A percentile compares a stretch with the other conserved stretches of the same genome.
Conservation (phyloP, 495 filamentous ascomycete species). For the Penicillium maclennaniae region DNA sequence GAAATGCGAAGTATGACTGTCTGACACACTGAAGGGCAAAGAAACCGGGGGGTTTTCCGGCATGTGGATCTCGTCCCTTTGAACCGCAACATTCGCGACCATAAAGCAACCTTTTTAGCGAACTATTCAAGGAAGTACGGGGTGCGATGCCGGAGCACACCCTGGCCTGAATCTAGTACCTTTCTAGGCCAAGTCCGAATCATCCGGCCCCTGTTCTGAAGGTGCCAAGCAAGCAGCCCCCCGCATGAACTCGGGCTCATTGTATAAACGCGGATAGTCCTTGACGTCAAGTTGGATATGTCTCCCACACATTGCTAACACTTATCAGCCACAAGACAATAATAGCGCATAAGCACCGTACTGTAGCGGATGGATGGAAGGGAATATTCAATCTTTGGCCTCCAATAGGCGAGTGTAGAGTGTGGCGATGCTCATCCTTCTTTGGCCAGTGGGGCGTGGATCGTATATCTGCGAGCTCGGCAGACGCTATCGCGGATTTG, state of each 20-base stretch:
- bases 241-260: not conserved
- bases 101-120: not conserved
- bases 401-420: slow-evolving; percentile 6
- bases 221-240: not conserved
- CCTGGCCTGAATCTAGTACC: not conserved
- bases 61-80: not conserved
- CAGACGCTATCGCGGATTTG: slow-evolving; percentile 4
- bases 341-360: not conserved
- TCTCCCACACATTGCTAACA: not conserved
- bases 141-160: not conserved
- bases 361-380: not conserved
- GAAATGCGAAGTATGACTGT: not conserved
- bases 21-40: not conserved
- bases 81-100: not conserved
- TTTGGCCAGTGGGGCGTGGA: slow-evolving; percentile 6
- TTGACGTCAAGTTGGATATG: not conserved
- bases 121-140: not conserved
- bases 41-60: not conserved
- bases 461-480: slow-evolving; percentile 3
- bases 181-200: not conserved
- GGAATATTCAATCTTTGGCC: slow-evolving; percentile 2
- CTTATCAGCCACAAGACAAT: not conserved
- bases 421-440: slow-evolving; percentile 18
- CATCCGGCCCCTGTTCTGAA: not conserved
- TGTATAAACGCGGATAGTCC: not conserved